Evolutionary conservation across 2,329 filamentous ascomycete species (phyloP), one percentile per base, ranked within the genome.

Genomic region (Aspergillus unguis): DNA sequence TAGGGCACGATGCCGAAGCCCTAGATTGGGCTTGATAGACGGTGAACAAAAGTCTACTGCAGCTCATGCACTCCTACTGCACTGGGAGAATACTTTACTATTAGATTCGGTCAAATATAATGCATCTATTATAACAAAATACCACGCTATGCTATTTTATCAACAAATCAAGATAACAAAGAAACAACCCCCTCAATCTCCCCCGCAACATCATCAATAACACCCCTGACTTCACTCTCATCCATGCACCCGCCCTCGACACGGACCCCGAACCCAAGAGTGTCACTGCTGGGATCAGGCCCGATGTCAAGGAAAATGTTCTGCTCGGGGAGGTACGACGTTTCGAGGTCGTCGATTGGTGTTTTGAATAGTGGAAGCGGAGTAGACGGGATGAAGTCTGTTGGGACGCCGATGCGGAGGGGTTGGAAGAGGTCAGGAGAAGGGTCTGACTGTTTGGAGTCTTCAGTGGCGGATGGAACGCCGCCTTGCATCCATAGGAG

Each of bases 281-380:
- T 59, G 44, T 66, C 57, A 2, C 55, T 65, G 27, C 48, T 51
- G 1, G 46, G 37, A 50, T 66, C 63, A 6, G 60, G 64, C 2
- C 60, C 64, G 23, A 66, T 59, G 48, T 66, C 64, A 29, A 66
- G 60, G 47, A 56, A 66, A 2, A 66, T 42, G 35, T 65, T 64
- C 6, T 55, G 49, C 26, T 61, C 44, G 2, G 59, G 58, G 0
- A 66, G 46, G 50, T 60, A 62, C 1, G 58, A 59, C 2, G 62
- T 64, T 43, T 66, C 60, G 7, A 66, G 45, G 2, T n/a, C 43
- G 4, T 57, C 50, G 2, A 66, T 58, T 4, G 64, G 48, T n/a
- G 62, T 66, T 0, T 46, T 35, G 3, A 38, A 26, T 8, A 38
- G 45, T 4, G 52, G 37, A 0, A 61, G 48, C 11, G 58, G 57